Evolutionary conservation across 192 early-diverging fungal species (phyloP), one percentile per base, ranked within the genome.

Genomic region (Coemansia sp.): DNA sequence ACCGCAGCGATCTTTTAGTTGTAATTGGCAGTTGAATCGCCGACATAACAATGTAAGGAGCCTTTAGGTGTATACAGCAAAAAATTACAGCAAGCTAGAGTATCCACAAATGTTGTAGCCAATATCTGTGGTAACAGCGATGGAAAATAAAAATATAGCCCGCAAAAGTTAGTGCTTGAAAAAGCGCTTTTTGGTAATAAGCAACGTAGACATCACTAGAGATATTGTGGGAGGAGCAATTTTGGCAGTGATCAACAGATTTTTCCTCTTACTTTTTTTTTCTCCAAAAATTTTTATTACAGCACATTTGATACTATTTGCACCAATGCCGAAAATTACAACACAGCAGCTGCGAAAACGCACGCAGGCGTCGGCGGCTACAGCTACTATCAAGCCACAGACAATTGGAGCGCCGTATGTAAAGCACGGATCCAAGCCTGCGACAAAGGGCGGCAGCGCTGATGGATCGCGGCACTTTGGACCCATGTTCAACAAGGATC

Each of bases 401-500:
- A 76, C 74, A 7, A 75, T 81, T 38, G 65, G 69, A 28, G 71
- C 74, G 28, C 74, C 78, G 25, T 75, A 81, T 53, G 73, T 36
- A 36, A 56, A 56, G 67, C 49, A 75, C 61, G 51, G 14, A 65
- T 3, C 57, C 60, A 60, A 42, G 55, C 21, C 17, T 48, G n/a
- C 57, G 21, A 31, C 59, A 53, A 17, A 26, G 49, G 14, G 46
- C 38, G 25, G 48, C 59, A 5, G 60, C 34, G 20, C 57, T 12
- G 71, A 71, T 25, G 59, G 65, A 22, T 65, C 57, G 8, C 58
- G 82, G 52, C 78, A 83, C 59, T 89, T 91, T 79, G 93, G 92
- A 4, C 95, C 96, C 26, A 75, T 97, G 58, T 96, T 96, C 82
- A 94, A 98, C 86, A 99, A 99, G 80, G 88, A 90, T 55, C 86